Evolutionary conservation across 805 yeast genomes (phyloP), one percentile per base, ranked within the genome.

Genomic region (Candida endomychidarum): DNA sequence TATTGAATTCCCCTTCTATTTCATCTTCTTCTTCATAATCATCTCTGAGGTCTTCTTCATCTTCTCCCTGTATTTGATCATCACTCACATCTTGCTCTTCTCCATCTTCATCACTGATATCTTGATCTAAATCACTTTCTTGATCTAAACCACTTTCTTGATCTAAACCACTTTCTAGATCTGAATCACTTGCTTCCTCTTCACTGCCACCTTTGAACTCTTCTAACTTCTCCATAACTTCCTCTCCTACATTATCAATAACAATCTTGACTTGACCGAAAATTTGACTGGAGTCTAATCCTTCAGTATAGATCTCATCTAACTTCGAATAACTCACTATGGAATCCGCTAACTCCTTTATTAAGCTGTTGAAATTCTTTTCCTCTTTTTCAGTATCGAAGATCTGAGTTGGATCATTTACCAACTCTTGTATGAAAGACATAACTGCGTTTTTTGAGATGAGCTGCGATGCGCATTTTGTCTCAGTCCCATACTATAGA

Each of bases 221-320:
- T 2, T 81, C 80, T 31, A 87, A 74, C 38, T 73, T 72, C 14
- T 70, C 72, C 56, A 86, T 56, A 24, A 88, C 61, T 30, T 73
- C 70, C 34, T 83, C 88, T 19, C 83, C 80, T 9, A 84, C 83
- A 6, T 83, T 83, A 43, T 89, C 96, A 26, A 88, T 67, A 14
- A 91, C 82, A 65, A 91, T 75, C 60, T 86, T 87, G 2, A 86
- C 82, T 62, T 91, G 98, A 41, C 91, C 95, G 88, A 91, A 91
- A 0, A 93, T 89, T 57, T 91, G 98, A 27, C 83, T 76, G 17
- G 96, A 81, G 58, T 86, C 96, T 40, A 91, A 68, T 0, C 96
- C 98, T 35, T 89, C 95, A 10, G 84, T 74, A 50, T 83, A 79
- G 15, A 91, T 73, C 56, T 86, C 89, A 60, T 89, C 96, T 15